Evolutionary conservation across 116 monocot genomes (phyloP).

Genomic region (Trichopus zeylanicus): DNA sequence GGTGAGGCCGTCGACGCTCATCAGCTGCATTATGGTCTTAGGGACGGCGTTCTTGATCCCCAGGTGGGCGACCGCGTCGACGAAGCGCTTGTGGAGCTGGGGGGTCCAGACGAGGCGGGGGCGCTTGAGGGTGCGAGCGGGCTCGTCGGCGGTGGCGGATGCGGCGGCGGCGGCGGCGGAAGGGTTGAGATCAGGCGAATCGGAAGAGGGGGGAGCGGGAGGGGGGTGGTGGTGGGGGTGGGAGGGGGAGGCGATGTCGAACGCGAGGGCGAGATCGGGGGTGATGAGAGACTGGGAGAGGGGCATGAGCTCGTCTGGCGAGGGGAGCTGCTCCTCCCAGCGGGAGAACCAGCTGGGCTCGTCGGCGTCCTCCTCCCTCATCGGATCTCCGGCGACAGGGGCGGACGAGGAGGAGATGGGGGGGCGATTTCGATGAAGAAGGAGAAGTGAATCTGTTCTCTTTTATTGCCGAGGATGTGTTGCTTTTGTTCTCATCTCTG

Average conservation of each 20-base stretch:
- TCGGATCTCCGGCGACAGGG: slow-evolving; percentile 8
- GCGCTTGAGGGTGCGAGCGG: slow-evolving; percentile 66
- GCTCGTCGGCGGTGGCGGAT: slow-evolving; percentile 31
- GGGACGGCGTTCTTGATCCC: slow-evolving; percentile 95
- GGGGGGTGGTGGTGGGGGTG: neutral
- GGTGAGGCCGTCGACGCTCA: slow-evolving; percentile 94
- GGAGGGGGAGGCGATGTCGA: slow-evolving; percentile 42
- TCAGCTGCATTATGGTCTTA: slow-evolving; percentile 91
- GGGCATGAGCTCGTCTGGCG: slow-evolving; percentile 76
- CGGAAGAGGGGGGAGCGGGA: neutral
- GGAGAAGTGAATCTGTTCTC: too few relatives aligned
- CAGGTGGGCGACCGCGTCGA: slow-evolving; percentile 69
- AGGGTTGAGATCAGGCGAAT: neutral
- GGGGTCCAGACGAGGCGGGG: slow-evolving; percentile 85
- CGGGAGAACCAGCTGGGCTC: slow-evolving; percentile 48
- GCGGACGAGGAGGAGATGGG: neutral
- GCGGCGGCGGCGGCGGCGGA: neutral
- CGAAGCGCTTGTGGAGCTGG: slow-evolving; percentile 81
- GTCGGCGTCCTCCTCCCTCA: slow-evolving; percentile 23
- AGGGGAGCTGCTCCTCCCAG: slow-evolving; percentile 74
- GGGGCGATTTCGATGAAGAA: too few relatives aligned
- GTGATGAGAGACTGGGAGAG: slow-evolving; percentile 80
- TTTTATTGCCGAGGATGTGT: too few relatives aligned
- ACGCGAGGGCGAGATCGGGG: slow-evolving; percentile 66
- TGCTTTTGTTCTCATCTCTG: too few relatives aligned